Percentiles rank a stretch among this genome's conserved stretches.
phyloP scores from a whole-genome alignment of 345 rosid genomes.

The Abelmoschus esculentus region DNA sequence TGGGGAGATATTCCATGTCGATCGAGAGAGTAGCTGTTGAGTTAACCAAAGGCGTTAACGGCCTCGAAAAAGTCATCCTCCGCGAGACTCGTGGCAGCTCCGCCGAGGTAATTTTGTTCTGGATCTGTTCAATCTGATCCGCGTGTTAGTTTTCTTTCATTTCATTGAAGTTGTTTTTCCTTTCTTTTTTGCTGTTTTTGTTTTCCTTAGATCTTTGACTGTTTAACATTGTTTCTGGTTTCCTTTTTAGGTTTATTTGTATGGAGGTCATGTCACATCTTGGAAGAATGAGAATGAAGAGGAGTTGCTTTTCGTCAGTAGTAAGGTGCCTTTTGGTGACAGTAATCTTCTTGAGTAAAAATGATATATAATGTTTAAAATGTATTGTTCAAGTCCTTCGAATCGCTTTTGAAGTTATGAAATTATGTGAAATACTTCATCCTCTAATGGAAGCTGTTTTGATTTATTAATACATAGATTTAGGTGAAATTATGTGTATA shows the following conservation, averaged over 20 bases:
- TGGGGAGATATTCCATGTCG: constrained; percentile 19
- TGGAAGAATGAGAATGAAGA: constrained; percentile 92
- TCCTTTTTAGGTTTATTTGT: constrained; percentile 57
- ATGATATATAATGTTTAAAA: background rate
- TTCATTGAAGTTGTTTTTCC: background rate
- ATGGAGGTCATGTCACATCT: constrained; percentile 88
- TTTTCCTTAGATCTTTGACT: background rate
- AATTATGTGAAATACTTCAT: too few species aligned
- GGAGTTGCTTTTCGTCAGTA: constrained; percentile 73
- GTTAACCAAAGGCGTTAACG: constrained; percentile 54
- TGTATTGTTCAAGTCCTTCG: background rate
- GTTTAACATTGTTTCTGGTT: background rate
- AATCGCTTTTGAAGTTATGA: too few species aligned
- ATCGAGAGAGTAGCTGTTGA: constrained; percentile 35
- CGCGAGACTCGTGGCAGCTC: constrained; percentile 65
- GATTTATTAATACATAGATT: too few species aligned
- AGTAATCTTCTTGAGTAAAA: background rate
- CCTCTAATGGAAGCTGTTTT: too few species aligned
- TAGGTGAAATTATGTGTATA: background rate
- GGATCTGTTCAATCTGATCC: constrained; percentile 8
- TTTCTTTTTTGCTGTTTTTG: background rate
- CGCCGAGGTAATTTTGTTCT: constrained; percentile 48
- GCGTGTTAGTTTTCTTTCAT: background rate
- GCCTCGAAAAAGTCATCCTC: constrained; percentile 69
- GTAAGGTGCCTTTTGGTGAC: constrained; percentile 38